These are phyloP conservation scores for Guadua angustifolia DNA, from an alignment of 176 grass and related monocot genomes.

Conservation along the genomic window DNA sequence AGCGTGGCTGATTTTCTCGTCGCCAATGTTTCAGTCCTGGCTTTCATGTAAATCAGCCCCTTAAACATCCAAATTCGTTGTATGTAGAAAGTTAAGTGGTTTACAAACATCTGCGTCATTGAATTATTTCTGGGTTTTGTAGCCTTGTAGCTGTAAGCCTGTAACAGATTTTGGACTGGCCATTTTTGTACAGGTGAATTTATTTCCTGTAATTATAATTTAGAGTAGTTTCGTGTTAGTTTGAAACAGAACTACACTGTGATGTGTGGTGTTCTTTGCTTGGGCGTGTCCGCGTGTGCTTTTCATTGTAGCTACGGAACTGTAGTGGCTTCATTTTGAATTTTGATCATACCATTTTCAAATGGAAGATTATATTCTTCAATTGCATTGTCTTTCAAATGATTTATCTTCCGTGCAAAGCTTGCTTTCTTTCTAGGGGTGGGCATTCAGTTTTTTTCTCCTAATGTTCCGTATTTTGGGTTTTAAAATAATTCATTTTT, in stretches of 20 bases:
- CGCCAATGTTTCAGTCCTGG: slow-evolving; percentile 13
- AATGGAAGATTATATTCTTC: background rate
- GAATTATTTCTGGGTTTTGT: slow-evolving; percentile 40
- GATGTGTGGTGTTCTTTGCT: background rate
- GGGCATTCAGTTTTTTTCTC: no score
- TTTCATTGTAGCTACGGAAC: background rate
- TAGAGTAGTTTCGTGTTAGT: slow-evolving; percentile 45
- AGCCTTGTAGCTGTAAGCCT: slow-evolving; percentile 26
- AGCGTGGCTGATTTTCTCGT: slow-evolving; percentile 35
- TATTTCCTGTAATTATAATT: slow-evolving; percentile 59
- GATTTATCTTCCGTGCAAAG: background rate
- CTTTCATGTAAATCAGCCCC: slow-evolving; percentile 51
- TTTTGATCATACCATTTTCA: background rate
- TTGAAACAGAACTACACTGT: background rate
- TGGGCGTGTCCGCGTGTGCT: background rate
- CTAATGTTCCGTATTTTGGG: no score
- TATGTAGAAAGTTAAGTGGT: slow-evolving; percentile 36
- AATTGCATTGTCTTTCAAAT: background rate
- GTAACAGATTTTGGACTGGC: slow-evolving; percentile 42
- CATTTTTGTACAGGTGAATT: slow-evolving; percentile 60
- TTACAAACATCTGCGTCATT: slow-evolving; percentile 33
- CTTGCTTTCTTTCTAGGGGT: no score
- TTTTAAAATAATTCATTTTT: no score
- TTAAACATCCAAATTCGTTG: slow-evolving; percentile 48
- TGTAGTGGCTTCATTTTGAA: background rate